phyloP scores from a whole-genome alignment of 2,329 filamentous ascomycete genomes.

The Pestalotiopsis sp. region DNA sequence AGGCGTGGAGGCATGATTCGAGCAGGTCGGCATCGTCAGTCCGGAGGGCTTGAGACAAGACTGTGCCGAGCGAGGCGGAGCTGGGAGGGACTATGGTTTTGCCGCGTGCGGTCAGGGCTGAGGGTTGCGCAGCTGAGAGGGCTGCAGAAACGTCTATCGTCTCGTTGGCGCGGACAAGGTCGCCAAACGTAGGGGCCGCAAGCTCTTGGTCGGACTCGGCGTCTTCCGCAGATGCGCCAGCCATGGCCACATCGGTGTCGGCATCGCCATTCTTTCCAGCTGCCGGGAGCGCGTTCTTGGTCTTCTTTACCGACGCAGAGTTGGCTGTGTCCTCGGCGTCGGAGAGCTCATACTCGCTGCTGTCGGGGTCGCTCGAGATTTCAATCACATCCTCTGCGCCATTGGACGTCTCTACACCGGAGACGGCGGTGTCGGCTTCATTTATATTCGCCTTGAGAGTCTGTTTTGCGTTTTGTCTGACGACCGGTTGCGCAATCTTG shows the following conservation, averaged over 20 bases:
- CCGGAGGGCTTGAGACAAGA: constrained; percentile 89
- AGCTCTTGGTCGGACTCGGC: constrained; percentile 48
- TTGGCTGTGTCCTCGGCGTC: constrained; percentile 38
- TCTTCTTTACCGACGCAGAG: constrained; percentile 11
- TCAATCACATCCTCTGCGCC: constrained; percentile 47
- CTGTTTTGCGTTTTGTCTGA: constrained; percentile 53
- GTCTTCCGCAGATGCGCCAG: constrained; percentile 26
- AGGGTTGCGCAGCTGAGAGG: constrained; percentile 43
- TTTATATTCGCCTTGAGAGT: constrained; percentile 52
- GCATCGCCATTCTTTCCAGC: constrained; percentile 25
- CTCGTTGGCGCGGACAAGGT: constrained; percentile 73
- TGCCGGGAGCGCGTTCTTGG: constrained; percentile 20
- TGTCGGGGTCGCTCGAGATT: constrained; percentile 56
- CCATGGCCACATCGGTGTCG: constrained; percentile 30
- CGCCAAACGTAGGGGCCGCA: constrained; percentile 75
- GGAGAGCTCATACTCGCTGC: constrained; percentile 45
- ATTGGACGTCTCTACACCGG: constrained; percentile 37
- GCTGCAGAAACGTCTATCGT: constrained; percentile 74
- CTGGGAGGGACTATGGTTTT: constrained; percentile 61
- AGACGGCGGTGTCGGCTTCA: constrained; percentile 58
- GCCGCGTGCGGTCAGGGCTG: constrained; percentile 42
- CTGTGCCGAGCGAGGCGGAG: constrained; percentile 81
- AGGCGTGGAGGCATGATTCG: constrained; percentile 86
- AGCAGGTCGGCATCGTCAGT: constrained; percentile 89
- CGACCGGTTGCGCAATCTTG: constrained; percentile 56